These are phyloP conservation scores for Russula brevipes DNA, from an alignment of 768 basidiomycete genomes.

Conservation along the genomic window DNA sequence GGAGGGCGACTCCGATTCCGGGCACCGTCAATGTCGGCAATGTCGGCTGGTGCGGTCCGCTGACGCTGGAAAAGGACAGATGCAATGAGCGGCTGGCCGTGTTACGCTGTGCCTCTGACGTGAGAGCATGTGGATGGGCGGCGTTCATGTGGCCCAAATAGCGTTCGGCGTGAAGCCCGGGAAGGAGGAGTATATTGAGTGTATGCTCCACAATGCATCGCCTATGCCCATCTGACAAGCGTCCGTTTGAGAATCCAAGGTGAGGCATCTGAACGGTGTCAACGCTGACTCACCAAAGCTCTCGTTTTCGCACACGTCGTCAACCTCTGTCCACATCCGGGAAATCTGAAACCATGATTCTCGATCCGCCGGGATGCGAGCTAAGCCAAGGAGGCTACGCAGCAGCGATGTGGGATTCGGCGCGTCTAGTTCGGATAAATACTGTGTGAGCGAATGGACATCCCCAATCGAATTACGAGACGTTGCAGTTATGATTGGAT, in stretches of 20 bases:
- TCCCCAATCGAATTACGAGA: slow-evolving; percentile 69
- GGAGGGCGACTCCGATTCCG: slow-evolving; percentile 59
- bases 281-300: slow-evolving; percentile 55
- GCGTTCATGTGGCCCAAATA: slow-evolving; percentile 27
- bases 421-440: slow-evolving; percentile 56
- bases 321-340: slow-evolving; percentile 69
- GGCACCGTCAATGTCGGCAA: slow-evolving; percentile 51
- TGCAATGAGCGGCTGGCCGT: slow-evolving; percentile 26
- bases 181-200: slow-evolving; percentile 68
- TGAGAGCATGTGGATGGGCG: slow-evolving; percentile 27
- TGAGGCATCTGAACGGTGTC: neutral
- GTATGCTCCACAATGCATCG: slow-evolving; percentile 77
- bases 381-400: slow-evolving; percentile 48
- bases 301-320: slow-evolving; percentile 72
- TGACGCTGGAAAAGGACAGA: slow-evolving; percentile 23
- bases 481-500: slow-evolving; percentile 70
- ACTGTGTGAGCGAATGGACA: slow-evolving; percentile 57
- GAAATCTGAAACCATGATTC: slow-evolving; percentile 56
- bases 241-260: neutral
- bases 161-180: slow-evolving; percentile 51
- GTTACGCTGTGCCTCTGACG: slow-evolving; percentile 24
- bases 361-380: slow-evolving; percentile 32
- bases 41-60: slow-evolving; percentile 27
- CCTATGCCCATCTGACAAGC: slow-evolving; percentile 57
- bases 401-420: slow-evolving; percentile 63